Conservation (phyloP, 2,329 filamentous ascomycete genomes). For the Pseudocercospora fuligena region DNA sequence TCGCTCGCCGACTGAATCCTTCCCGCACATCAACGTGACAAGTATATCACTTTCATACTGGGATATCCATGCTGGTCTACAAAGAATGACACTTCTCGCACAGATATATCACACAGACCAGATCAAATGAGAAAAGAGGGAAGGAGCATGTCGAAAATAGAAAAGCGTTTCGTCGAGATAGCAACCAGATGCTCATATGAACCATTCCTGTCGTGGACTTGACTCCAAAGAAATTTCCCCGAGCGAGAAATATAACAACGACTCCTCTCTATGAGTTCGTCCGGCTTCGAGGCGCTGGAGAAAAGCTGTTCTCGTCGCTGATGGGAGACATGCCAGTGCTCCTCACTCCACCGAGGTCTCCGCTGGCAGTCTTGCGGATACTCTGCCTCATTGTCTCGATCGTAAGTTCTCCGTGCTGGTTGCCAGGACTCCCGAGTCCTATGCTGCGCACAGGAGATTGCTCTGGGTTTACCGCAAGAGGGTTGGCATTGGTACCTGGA, state of each 20-base stretch:
- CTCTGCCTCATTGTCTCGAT: slow-evolving; percentile 96
- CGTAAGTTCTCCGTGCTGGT: slow-evolving; percentile 70
- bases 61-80: background rate
- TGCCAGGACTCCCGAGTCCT: slow-evolving; percentile 23
- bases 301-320: slow-evolving; percentile 28
- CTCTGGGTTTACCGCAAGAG: slow-evolving; percentile 23
- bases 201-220: background rate
- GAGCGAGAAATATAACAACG: background rate
- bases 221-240: background rate
- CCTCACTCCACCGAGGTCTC: slow-evolving; percentile 64
- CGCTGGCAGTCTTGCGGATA: slow-evolving; percentile 80
- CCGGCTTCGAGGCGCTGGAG: slow-evolving; percentile 30
- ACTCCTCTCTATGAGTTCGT: slow-evolving; percentile 32
- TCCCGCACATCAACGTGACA: background rate
- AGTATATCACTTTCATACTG: background rate
- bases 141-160: background rate
- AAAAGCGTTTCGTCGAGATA: background rate
- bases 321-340: slow-evolving; percentile 39
- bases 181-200: background rate
- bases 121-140: background rate
- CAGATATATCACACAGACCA: background rate
- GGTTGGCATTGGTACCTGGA: slow-evolving; percentile 55
- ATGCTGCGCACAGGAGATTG: slow-evolving; percentile 28
- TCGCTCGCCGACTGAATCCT: background rate
- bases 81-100: background rate